phyloP scores from a whole-genome alignment of 164 flowering plant species.

The Vitis amurensis region DNA sequence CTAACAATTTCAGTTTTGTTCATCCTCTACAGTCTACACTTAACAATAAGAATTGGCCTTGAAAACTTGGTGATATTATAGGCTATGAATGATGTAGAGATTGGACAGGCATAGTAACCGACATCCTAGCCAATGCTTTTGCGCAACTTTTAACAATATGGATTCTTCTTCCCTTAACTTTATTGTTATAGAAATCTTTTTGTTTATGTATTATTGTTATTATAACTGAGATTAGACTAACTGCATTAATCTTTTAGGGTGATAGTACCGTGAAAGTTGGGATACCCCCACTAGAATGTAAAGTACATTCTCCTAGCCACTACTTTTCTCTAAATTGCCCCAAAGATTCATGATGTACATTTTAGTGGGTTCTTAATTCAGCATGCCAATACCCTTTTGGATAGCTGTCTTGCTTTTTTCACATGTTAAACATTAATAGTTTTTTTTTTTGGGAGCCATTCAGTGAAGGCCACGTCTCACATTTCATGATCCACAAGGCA shows the following conservation, averaged over 20 bases:
- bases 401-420: conserved; percentile 15
- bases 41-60: too few species aligned
- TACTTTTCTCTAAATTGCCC: conserved; percentile 1
- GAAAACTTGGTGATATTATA: too few species aligned
- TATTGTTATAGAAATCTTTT: background rate
- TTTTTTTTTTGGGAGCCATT: background rate
- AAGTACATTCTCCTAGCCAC: conserved; percentile 4
- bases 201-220: background rate
- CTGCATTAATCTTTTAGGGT: background rate
- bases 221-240: conserved; percentile 7
- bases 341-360: conserved; percentile 17
- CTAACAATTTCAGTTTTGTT: too few species aligned
- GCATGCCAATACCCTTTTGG: conserved; percentile 14
- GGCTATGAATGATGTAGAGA: too few species aligned
- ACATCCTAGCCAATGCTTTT: too few species aligned
- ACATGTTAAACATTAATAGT: conserved; percentile 11
- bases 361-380: conserved; percentile 9
- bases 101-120: too few species aligned
- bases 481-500: too few species aligned
- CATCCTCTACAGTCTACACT: too few species aligned
- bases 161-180: background rate
- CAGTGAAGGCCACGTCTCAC: background rate
- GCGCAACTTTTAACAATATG: too few species aligned
- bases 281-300: conserved; percentile 12
- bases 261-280: conserved; percentile 12